Percentiles rank a stretch among this genome's conserved stretches.
Conservation (phyloP, 345 rosid species). For the Corchorus olitorius region DNA sequence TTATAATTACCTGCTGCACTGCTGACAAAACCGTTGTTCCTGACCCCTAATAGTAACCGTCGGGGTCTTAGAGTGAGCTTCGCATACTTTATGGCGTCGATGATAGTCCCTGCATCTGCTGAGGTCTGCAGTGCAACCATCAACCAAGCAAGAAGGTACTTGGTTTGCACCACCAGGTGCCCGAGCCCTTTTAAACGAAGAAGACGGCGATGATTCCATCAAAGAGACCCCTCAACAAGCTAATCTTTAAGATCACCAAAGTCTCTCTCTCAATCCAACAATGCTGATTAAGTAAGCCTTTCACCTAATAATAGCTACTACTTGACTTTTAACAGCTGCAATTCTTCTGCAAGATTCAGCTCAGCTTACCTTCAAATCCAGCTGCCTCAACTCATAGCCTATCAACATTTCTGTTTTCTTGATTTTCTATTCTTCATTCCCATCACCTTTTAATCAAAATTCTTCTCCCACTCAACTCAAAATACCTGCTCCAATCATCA, state of each 20-base stretch:
- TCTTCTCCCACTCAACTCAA: background rate
- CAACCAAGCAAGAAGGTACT: conserved; percentile 71
- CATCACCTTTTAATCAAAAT: conserved; percentile 12
- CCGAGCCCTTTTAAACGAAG: conserved; percentile 53
- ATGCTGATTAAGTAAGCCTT: conserved; percentile 16
- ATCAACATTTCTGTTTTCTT: conserved; percentile 28
- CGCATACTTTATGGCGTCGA: conserved; percentile 78
- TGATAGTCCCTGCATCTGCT: conserved; percentile 73
- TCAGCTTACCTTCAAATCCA: background rate
- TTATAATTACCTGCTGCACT: conserved; percentile 67
- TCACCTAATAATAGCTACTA: background rate
- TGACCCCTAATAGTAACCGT: conserved; percentile 57
- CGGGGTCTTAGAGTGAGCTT: conserved; percentile 65
- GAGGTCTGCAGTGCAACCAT: conserved; percentile 71
- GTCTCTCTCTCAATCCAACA: conserved; percentile 33
- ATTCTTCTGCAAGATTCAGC: background rate
- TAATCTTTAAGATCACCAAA: conserved; percentile 29
- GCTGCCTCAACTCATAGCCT: conserved; percentile 27
- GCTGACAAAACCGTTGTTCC: conserved; percentile 80
- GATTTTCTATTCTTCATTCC: conserved; percentile 10
- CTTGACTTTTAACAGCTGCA: conserved; percentile 18
- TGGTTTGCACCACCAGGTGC: conserved; percentile 40
- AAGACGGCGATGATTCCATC: conserved; percentile 61
- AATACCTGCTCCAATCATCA: background rate
- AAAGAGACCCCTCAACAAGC: conserved; percentile 12